Evolutionary conservation across 495 filamentous ascomycete genomes (phyloP), one percentile per base, ranked within the genome.

Genomic region (Bombardia bombarda): DNA sequence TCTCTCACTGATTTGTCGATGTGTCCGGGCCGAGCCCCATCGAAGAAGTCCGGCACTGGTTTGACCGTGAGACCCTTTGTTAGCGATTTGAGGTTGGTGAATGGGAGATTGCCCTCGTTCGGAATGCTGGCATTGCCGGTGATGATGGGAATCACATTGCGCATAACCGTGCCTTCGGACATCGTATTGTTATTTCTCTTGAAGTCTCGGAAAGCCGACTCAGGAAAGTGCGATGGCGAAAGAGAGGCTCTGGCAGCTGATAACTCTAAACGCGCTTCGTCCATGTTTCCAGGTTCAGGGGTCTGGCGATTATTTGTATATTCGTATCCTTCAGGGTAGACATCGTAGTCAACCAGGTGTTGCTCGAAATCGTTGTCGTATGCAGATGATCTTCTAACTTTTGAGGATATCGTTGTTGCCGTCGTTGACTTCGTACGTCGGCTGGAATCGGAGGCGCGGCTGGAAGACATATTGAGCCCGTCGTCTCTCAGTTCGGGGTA

Each of bases 281-380:
- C 23, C 22, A 38, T 38, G 35, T 38, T 38, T 24, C 13, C 20
- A 3, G 35, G 35, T 24, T 38, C 5, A 24, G 35, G 35, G 19
- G 35, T 38, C 35, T 23, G 19, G 13, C 18, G 35, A 38, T 38
- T 20, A 40, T 23, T 38, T 7, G 0, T 14, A 34, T 18, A 38
- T 19, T 41, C 21, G 16, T 31, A 17, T 7, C 12, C 2, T 30
- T 13, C 3, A 30, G 24, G 52, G 45, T 63, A 66, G 16, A 67
- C 48, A 40, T 49, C 37, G 37, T 53, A 10, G 42, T 71, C 58
- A 24, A 53, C 53, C 8, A 71, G 43, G 41, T 56, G 43, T 33
- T 62, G 55, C 45, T 67, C 52, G 37, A 69, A 71, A 24, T 51
- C 26, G 5, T 12, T 0, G 32, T 58, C 45, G 31, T 69, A 67